Base-by-base conservation (phyloP, 768 basidiomycete genomes). In the Psilocybe sp. region DNA sequence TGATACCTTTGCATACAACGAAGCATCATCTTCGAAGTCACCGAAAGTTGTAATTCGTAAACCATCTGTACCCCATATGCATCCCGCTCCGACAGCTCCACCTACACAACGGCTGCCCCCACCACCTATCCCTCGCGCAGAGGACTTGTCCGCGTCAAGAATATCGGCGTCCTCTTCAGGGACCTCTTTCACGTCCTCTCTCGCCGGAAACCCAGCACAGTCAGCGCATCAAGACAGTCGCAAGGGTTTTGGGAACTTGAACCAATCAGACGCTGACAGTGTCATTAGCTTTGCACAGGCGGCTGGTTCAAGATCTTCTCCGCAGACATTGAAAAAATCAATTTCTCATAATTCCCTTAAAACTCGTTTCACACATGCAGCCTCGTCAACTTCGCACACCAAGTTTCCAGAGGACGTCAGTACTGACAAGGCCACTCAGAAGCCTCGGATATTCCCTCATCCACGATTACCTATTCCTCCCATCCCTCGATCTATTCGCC, bases 401-500 rank as follows among this genome's bases (percentile, higher is more conserved):
- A 50, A 54, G 11, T 55, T 63, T 11, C 65, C 71, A 39, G 61
- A 59, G 28, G 59, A 71, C 14, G 50, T 57, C 20, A 43, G 58
- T n/a, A 44, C 56, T 15, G 67, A 69, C 16, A 76, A 71, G 61
- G 65, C 44, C 13, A 67, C 67, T 13, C 73, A 69, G 51, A 83
- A 84, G 62, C 82, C 83, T 60, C 79, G 78, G 34, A 83, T 80
- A n/a, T 85, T 84, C 55, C 78, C 84, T 62, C 76, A 79, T 57
- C 69, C 79, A 38, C 80, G 77, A 39, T 63, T 79, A 12, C 77
- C 80, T 34, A 62, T 82, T n/a, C 78, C 80, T 14, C 69, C 80
- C 23, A 62, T 83, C 10, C 77, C 78, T 14, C 53, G 70, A 16
- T 66, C 72, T 36, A 56, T 66, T 28, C 69, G 71, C 40, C 63